phyloP scores from a whole-genome alignment of 2,329 filamentous ascomycete genomes.

The Teratosphaeria gauchensis region DNA sequence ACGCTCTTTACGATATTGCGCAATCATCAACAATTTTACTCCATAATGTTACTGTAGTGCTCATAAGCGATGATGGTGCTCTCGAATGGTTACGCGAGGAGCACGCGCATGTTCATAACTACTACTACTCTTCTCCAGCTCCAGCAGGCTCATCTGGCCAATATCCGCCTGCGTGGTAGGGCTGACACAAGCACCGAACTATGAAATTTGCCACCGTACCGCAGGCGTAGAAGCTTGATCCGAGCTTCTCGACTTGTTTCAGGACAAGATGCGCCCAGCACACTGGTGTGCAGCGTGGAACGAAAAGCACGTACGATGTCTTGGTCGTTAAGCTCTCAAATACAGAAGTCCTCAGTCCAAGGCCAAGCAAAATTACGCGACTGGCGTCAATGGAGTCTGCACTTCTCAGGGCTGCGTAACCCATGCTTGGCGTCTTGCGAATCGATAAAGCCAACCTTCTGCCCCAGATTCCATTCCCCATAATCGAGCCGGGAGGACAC shows the following conservation, averaged over 20 bases:
- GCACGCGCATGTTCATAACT: neutral
- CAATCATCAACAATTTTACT: too few species aligned
- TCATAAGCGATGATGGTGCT: too few species aligned
- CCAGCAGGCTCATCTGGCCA: neutral
- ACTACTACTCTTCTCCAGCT: neutral
- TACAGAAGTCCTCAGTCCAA: neutral
- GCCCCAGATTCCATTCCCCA: neutral
- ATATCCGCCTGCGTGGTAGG: neutral
- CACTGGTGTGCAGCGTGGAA: neutral
- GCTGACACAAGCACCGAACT: neutral
- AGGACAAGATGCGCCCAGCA: neutral
- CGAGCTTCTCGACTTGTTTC: neutral
- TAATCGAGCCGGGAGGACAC: neutral
- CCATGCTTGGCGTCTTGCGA: neutral
- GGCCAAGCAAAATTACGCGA: neutral
- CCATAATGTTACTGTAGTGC: too few species aligned
- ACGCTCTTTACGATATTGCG: neutral
- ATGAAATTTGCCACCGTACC: neutral
- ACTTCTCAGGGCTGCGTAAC: neutral
- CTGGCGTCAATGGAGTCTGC: neutral
- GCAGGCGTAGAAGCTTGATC: neutral
- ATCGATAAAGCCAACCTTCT: neutral
- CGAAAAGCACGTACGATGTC: neutral
- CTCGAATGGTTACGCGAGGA: too few species aligned
- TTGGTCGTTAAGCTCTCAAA: neutral